Percentiles rank a stretch among this genome's conserved stretches.
These are phyloP conservation scores for Candida glucosophila DNA, from an alignment of 1,139 yeast species.

Conservation along the genomic window DNA sequence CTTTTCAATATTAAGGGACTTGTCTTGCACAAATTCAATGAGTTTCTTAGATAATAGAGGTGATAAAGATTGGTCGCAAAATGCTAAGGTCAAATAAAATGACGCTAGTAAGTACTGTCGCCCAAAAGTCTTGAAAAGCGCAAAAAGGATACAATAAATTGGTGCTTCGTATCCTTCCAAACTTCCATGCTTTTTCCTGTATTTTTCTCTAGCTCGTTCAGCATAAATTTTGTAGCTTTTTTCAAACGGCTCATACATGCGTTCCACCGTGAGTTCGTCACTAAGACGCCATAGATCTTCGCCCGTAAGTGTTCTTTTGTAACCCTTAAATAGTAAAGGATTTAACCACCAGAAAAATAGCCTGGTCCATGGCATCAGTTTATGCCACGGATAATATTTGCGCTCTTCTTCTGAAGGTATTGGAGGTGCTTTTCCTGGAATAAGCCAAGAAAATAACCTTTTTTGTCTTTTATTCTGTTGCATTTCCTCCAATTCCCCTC, in stretches of 20 bases:
- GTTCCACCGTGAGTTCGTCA: constrained; percentile 30
- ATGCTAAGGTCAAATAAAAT: constrained; percentile 27
- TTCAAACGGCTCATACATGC: constrained; percentile 27
- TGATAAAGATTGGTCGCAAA: constrained; percentile 31
- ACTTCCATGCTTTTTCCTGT: constrained; percentile 15
- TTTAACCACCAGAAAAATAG: constrained; percentile 34
- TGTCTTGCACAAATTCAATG: constrained; percentile 33
- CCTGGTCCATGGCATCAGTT: constrained; percentile 15
- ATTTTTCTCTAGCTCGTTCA: constrained; percentile 13
- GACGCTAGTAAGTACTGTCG: constrained; percentile 28
- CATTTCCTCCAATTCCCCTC: constrained; percentile 9
- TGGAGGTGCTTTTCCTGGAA: constrained; percentile 28
- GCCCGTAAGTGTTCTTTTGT: constrained; percentile 33
- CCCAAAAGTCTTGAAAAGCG: constrained; percentile 28
- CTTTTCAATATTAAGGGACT: constrained; percentile 26
- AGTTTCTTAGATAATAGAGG: constrained; percentile 33
- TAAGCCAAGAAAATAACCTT: constrained; percentile 24
- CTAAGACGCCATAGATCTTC: constrained; percentile 33
- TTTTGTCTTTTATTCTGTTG: no score
- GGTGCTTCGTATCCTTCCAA: constrained; percentile 30
- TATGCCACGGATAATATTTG: constrained; percentile 28
- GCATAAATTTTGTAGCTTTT: constrained; percentile 15
- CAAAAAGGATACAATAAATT: constrained; percentile 22
- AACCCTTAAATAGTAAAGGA: constrained; percentile 35
- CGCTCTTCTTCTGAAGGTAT: constrained; percentile 28